These are phyloP conservation scores for Trematosphaeria pertusa DNA, from an alignment of 2,329 filamentous ascomycete species.

Conservation along the genomic window DNA sequence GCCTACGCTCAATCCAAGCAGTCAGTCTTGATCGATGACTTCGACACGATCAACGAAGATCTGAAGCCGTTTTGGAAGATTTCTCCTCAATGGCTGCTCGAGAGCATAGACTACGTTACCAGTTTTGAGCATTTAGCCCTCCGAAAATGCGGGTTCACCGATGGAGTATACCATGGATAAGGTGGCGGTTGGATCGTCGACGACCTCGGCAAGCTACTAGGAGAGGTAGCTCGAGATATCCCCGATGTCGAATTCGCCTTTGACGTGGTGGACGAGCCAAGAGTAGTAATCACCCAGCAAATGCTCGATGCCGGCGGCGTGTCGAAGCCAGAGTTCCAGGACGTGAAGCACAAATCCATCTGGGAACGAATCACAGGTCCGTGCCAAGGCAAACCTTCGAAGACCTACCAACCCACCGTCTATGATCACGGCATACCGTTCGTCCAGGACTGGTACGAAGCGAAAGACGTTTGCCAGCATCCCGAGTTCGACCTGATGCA, in stretches of 20 bases:
- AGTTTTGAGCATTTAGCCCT: conserved; percentile 7
- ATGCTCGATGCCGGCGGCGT: conserved; percentile 6
- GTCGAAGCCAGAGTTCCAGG: conserved; percentile 5
- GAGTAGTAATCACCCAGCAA: conserved; percentile 11
- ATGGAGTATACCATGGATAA: no score
- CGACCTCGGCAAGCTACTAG: conserved; percentile 3
- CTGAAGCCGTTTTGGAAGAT: conserved; percentile 53
- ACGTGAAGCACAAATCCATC: no score
- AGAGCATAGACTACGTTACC: conserved; percentile 8
- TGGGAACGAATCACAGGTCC: no score
- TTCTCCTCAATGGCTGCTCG: conserved; percentile 17
- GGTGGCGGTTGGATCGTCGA: conserved; percentile 12
- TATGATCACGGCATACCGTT: conserved; percentile 11
- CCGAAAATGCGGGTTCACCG: no score
- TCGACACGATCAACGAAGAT: conserved; percentile 52
- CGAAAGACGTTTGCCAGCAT: conserved; percentile 19
- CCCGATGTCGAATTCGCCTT: conserved; percentile 18
- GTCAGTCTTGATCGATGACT: conserved; percentile 60
- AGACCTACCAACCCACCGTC: background rate
- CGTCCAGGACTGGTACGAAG: conserved; percentile 3
- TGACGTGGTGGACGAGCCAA: conserved; percentile 16
- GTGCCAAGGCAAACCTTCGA: no score
- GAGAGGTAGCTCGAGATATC: conserved; percentile 6
- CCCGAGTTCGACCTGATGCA: conserved; percentile 52
- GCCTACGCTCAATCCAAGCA: conserved; percentile 49